A percentile compares a stretch with the other conserved stretches of the same genome.
These are phyloP conservation scores for Erodium texanum DNA, from an alignment of 441 rosid genomes.

Conservation along the genomic window DNA sequence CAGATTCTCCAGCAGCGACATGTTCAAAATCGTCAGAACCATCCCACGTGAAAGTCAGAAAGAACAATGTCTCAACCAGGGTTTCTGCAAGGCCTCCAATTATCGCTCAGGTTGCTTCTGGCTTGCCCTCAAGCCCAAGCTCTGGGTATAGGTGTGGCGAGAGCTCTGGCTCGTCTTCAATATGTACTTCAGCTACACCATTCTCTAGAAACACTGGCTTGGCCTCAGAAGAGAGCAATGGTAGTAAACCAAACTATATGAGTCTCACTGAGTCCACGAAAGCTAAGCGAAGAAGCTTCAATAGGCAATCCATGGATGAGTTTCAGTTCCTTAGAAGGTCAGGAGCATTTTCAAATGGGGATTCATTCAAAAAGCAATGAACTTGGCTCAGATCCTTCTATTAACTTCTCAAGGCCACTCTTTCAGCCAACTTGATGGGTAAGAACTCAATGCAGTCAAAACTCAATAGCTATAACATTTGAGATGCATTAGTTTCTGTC, in stretches of 20 bases:
- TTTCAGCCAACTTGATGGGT: too few species aligned
- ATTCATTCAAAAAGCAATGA: conserved; percentile 37
- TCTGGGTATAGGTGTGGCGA: conserved; percentile 59
- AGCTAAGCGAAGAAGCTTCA: conserved; percentile 47
- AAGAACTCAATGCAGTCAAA: conserved; percentile 8
- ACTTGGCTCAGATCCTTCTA: conserved; percentile 31
- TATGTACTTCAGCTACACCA: conserved; percentile 64
- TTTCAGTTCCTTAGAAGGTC: conserved; percentile 64
- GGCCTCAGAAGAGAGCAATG: conserved; percentile 43
- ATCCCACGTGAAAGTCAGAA: conserved; percentile 27
- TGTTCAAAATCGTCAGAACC: conserved; percentile 43
- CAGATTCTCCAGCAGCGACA: conserved; percentile 18
- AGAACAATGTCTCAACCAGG: conserved; percentile 69
- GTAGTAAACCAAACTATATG: conserved; percentile 68
- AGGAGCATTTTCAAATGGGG: conserved; percentile 35
- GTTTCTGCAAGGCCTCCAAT: conserved; percentile 64
- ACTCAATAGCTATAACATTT: conserved; percentile 25
- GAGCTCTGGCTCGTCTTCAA: conserved; percentile 66
- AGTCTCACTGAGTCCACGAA: conserved; percentile 73
- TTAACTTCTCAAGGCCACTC: conserved; percentile 48
- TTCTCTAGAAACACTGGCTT: conserved; percentile 44
- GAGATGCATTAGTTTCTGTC: conserved; percentile 14
- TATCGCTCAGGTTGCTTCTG: conserved; percentile 28
- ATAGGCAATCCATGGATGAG: conserved; percentile 89
- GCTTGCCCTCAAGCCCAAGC: conserved; percentile 63